Conservation (phyloP, 2,329 filamentous ascomycete genomes). For the Stagonosporopsis chrysanthemi region DNA sequence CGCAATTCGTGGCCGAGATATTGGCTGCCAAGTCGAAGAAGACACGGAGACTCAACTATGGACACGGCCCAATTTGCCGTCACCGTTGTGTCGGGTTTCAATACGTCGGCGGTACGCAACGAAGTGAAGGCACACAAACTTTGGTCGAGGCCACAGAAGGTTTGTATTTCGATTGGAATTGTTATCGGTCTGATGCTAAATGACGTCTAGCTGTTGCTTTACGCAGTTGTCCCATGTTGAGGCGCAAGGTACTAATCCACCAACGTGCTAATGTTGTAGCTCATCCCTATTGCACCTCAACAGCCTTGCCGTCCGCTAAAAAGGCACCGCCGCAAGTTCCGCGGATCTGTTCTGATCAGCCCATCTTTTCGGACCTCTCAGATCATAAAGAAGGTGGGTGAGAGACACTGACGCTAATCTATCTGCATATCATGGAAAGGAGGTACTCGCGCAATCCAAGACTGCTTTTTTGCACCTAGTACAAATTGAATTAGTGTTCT, state of each 20-base stretch:
- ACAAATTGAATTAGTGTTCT: too few species aligned
- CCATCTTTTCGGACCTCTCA: background rate
- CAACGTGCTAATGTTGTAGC: slow-evolving; percentile 1
- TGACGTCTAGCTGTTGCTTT: background rate
- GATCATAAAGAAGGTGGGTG: too few species aligned
- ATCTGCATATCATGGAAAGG: too few species aligned
- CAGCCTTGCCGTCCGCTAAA: slow-evolving; percentile 4
- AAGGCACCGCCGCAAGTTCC: background rate
- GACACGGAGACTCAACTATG: background rate
- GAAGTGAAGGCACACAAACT: background rate
- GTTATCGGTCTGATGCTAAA: background rate
- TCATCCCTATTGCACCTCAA: slow-evolving; percentile 9
- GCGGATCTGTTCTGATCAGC: background rate
- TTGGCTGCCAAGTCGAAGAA: background rate
- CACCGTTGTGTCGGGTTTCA: background rate
- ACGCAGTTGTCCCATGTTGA: slow-evolving; percentile 8
- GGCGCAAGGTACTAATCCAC: slow-evolving; percentile 13
- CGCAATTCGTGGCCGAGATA: background rate
- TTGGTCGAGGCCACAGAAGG: background rate
- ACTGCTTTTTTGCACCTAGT: too few species aligned
- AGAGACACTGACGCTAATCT: too few species aligned
- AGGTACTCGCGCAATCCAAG: too few species aligned
- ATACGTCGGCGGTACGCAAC: slow-evolving; percentile 2
- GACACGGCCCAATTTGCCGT: background rate
- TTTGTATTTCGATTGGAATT: background rate